Conservation (phyloP, 768 basidiomycete genomes). For the Pholiota microspora region DNA sequence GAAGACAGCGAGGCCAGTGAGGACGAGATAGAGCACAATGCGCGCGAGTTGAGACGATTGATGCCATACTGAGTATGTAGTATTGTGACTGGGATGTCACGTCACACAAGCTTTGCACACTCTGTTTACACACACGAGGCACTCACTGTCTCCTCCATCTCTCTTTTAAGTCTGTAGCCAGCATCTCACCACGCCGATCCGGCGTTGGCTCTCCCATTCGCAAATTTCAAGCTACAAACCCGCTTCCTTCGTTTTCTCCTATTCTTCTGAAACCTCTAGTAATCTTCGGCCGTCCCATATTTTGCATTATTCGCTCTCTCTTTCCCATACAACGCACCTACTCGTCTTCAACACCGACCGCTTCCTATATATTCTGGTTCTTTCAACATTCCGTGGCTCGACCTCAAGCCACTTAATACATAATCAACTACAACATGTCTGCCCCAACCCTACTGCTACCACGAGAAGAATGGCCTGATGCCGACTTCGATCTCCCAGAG, state of each 20-base stretch:
- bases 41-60: slow-evolving; percentile 56
- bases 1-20: slow-evolving; percentile 38
- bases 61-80: slow-evolving; percentile 60
- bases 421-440: slow-evolving; percentile 44
- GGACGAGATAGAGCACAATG: slow-evolving; percentile 61
- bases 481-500: slow-evolving; percentile 84
- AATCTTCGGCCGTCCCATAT: slow-evolving; percentile 3
- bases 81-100: not conserved
- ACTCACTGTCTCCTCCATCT: slow-evolving; percentile 8
- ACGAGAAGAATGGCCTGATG: slow-evolving; percentile 84
- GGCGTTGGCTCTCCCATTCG: slow-evolving; percentile 4
- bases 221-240: not conserved
- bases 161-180: slow-evolving; percentile 12
- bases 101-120: slow-evolving; percentile 22
- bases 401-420: not conserved
- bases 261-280: slow-evolving; percentile 10
- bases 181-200: slow-evolving; percentile 11
- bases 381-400: not conserved
- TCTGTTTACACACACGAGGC: slow-evolving; percentile 28
- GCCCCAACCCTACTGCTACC: slow-evolving; percentile 51
- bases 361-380: too few species aligned
- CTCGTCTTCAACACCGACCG: not conserved
- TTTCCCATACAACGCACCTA: not conserved
- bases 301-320: slow-evolving; percentile 5
- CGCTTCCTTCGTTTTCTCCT: slow-evolving; percentile 11